These are phyloP conservation scores for Wickerhamiella azyma DNA, from an alignment of 805 yeast species.

Conservation along the genomic window DNA sequence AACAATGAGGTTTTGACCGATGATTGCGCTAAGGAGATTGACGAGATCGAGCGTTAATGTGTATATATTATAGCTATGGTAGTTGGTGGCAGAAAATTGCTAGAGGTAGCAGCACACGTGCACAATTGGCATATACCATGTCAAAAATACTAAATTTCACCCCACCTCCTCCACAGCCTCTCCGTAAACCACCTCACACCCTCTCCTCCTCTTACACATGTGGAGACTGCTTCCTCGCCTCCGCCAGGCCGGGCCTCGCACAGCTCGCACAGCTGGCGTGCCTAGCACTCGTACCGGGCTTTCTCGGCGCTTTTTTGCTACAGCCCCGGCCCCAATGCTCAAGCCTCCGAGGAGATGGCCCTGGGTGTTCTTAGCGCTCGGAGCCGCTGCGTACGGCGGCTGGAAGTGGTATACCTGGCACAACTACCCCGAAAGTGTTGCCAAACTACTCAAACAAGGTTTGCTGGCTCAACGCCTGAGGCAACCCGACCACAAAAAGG, in stretches of 20 bases:
- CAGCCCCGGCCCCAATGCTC: slow-evolving; percentile 5
- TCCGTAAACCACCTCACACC: too few species aligned
- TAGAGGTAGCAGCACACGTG: too few species aligned
- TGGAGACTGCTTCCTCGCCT: too few species aligned
- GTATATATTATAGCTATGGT: too few species aligned
- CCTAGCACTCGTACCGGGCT: neutral
- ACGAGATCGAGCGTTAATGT: slow-evolving; percentile 45
- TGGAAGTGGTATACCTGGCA: slow-evolving; percentile 23
- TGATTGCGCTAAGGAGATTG: slow-evolving; percentile 76
- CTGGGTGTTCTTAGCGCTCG: neutral
- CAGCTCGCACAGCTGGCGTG: too few species aligned
- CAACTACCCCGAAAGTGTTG: slow-evolving; percentile 46
- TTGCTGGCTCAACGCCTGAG: slow-evolving; percentile 73
- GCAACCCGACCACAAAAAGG: slow-evolving; percentile 45
- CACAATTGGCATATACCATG: too few species aligned
- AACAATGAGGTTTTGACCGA: slow-evolving; percentile 49
- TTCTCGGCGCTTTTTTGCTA: neutral
- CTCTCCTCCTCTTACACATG: too few species aligned
- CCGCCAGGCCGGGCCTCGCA: neutral
- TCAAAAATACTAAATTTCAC: too few species aligned
- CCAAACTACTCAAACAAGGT: slow-evolving; percentile 57
- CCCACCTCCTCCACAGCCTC: too few species aligned
- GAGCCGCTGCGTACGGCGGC: slow-evolving; percentile 13
- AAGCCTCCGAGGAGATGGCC: slow-evolving; percentile 5
- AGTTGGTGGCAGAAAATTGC: too few species aligned